Conservation (phyloP, 2,329 filamentous ascomycete genomes). For the Neonectria sp. region DNA sequence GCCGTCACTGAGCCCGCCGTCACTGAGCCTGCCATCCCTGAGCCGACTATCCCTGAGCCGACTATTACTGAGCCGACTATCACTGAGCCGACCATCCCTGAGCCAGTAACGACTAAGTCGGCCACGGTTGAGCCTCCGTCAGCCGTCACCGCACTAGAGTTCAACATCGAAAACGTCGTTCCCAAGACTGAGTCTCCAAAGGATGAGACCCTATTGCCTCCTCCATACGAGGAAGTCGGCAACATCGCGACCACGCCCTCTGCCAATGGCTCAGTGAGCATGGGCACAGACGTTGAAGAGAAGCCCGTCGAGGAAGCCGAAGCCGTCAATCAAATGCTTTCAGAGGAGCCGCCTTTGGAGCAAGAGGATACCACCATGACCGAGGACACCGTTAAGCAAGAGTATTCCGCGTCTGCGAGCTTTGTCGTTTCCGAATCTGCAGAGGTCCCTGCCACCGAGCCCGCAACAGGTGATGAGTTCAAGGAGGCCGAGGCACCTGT, state of each 20-base stretch:
- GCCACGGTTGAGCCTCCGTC: slow-evolving; percentile 52
- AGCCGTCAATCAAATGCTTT: slow-evolving; percentile 36
- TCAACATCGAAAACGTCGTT: slow-evolving; percentile 46
- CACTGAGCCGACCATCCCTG: background rate
- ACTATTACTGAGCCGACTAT: background rate
- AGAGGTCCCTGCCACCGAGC: slow-evolving; percentile 48
- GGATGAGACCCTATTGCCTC: slow-evolving; percentile 50
- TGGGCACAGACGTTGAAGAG: slow-evolving; percentile 43
- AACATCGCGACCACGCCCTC: slow-evolving; percentile 56
- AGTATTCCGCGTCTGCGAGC: slow-evolving; percentile 55
- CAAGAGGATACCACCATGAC: slow-evolving; percentile 54
- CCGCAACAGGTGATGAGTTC: slow-evolving; percentile 34
- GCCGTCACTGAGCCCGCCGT: no score
- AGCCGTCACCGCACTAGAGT: slow-evolving; percentile 47
- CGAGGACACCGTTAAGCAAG: slow-evolving; percentile 56
- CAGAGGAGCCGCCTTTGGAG: slow-evolving; percentile 43
- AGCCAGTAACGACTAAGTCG: slow-evolving; percentile 39
- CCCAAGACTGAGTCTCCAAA: slow-evolving; percentile 39
- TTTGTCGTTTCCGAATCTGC: slow-evolving; percentile 49
- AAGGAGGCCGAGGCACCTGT: slow-evolving; percentile 3
- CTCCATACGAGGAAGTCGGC: slow-evolving; percentile 58
- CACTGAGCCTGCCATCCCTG: background rate
- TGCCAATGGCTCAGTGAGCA: slow-evolving; percentile 45
- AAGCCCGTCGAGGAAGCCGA: slow-evolving; percentile 47
- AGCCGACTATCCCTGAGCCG: background rate